Evolutionary conservation across 169 alveolate genomes (phyloP), one percentile per base, ranked within the genome.

Genomic region (Eimeria praecox): DNA sequence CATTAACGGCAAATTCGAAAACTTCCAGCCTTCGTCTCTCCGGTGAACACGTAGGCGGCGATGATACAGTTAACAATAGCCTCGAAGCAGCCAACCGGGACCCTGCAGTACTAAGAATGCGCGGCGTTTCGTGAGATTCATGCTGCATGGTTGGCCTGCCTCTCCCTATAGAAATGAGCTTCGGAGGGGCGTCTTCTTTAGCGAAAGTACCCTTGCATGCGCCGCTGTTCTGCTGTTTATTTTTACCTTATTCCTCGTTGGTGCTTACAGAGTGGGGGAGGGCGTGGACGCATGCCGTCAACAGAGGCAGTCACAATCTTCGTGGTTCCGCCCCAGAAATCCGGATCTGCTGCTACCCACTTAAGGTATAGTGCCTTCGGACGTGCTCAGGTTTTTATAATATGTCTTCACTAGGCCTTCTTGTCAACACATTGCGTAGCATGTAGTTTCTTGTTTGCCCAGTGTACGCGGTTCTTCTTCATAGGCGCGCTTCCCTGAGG

Each of bases 21-120:
- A 78, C 42, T 87, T 6, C 95, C 91, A 92, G 64, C 89, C 95
- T n/a, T 78, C 86, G 30, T 82, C 89, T 18, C 95, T 40, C 30
- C 92, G 42, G 56, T 62, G 66, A 3, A 59, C 56, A n/a, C 75
- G 69, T 64, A 92, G 62, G 10, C 95, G 86, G 33, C 92, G 92
- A 38, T 92, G 89, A 66, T 46, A 82, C 73, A 27, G 78, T 12
- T 35, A 12, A 0, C 78, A 85, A 33, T n/a, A 40, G 40, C 59
- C 77, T 40, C 52, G 56, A 35, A 49, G 78, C 27, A 30, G 56
- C 73, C 54, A 85, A 85, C 77, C 56, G 92, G 42, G 92, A 78
- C 24, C 92, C 92, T 5, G 49, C 40, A 38, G 56, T 56, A 22
- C 75, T 54, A 4, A 52, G 75, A 18, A 85, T 56, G 52, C 54